phyloP scores from a whole-genome alignment of 176 grass and related monocot genomes.

The Oryza brachyantha region DNA sequence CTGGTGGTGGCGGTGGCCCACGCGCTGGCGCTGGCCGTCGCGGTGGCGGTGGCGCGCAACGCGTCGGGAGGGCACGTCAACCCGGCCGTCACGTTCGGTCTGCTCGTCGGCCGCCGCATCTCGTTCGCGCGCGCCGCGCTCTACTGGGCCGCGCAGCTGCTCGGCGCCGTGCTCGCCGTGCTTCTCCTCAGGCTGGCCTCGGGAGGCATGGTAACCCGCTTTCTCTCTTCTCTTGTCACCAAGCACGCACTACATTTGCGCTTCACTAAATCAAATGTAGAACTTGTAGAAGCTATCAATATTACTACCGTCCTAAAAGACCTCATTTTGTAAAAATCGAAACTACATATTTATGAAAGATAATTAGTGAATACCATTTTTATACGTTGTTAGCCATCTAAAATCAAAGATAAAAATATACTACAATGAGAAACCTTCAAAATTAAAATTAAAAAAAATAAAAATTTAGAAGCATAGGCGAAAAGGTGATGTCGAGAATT shows the following conservation, averaged over 20 bases:
- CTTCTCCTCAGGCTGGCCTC: slow-evolving; percentile 54
- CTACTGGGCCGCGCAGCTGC: slow-evolving; percentile 85
- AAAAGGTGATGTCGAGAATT: too few species aligned
- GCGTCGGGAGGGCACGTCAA: slow-evolving; percentile 70
- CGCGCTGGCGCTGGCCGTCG: slow-evolving; percentile 56
- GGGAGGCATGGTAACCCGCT: slow-evolving; percentile 63
- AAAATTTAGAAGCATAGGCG: too few species aligned
- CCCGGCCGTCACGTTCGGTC: slow-evolving; percentile 82
- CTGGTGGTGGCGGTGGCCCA: slow-evolving; percentile 70
- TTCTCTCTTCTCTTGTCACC: not conserved
- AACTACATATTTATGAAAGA: too few species aligned
- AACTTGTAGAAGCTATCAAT: not conserved
- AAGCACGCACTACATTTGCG: not conserved
- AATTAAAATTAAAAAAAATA: too few species aligned
- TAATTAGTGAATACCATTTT: too few species aligned
- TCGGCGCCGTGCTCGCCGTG: slow-evolving; percentile 64
- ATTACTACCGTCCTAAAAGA: too few species aligned
- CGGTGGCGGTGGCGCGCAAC: slow-evolving; percentile 45
- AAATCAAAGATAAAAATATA: too few species aligned
- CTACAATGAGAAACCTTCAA: too few species aligned
- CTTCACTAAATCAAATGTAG: not conserved
- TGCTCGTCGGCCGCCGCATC: slow-evolving; percentile 72
- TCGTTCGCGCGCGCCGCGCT: slow-evolving; percentile 56
- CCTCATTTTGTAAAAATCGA: too few species aligned
- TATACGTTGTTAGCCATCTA: too few species aligned